Percentiles rank a stretch among this genome's conserved stretches.
These are phyloP conservation scores for Nicotiana otophora DNA, from an alignment of 257 asterid species.

Conservation along the genomic window DNA sequence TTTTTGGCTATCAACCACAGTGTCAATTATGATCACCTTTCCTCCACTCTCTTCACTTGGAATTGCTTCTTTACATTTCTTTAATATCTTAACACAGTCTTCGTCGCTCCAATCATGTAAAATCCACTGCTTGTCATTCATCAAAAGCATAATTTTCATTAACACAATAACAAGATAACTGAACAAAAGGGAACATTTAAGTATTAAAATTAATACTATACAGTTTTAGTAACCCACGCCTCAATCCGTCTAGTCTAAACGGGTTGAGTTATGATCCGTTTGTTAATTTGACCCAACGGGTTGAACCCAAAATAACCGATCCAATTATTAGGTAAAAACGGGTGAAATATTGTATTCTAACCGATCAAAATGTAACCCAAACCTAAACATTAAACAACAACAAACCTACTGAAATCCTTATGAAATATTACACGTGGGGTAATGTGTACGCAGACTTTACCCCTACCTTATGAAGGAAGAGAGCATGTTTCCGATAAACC, in stretches of 20 bases:
- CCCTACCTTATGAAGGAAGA: no score
- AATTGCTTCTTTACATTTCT: conserved; percentile 21
- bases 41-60: conserved; percentile 13
- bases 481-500: no score
- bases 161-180: not conserved
- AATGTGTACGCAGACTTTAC: no score
- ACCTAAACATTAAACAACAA: no score
- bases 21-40: conserved; percentile 19
- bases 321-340: no score
- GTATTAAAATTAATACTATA: not conserved
- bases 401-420: no score
- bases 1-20: not conserved
- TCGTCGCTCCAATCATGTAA: conserved; percentile 14
- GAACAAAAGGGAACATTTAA: not conserved
- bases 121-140: not conserved
- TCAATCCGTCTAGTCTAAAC: not conserved
- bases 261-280: not conserved
- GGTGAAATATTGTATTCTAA: no score
- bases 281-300: not conserved
- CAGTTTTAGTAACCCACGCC: not conserved
- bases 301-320: not conserved
- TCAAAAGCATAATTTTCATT: not conserved
- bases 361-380: no score
- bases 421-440: no score
- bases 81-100: conserved; percentile 1